These are phyloP conservation scores for Nemophila menziesii DNA, from an alignment of 257 asterid species.

Conservation along the genomic window DNA sequence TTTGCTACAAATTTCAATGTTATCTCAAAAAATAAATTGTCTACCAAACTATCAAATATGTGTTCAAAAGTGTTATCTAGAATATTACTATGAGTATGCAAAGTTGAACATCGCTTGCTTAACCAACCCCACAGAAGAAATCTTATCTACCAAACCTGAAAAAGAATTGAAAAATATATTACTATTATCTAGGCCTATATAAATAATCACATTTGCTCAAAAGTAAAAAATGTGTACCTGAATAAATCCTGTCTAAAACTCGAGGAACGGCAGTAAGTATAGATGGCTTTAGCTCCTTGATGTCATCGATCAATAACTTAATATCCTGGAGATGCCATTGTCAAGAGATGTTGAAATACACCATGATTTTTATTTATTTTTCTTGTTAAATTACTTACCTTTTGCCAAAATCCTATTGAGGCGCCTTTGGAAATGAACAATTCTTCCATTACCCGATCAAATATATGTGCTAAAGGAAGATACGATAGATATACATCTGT, in stretches of 20 bases:
- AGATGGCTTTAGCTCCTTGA: slow-evolving; percentile 68
- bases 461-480: slow-evolving; percentile 84
- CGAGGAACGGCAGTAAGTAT: slow-evolving; percentile 67
- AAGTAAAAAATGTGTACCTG: too few species aligned
- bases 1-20: slow-evolving; percentile 44
- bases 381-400: slow-evolving; percentile 21
- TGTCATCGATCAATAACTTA: slow-evolving; percentile 52
- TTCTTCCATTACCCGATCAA: slow-evolving; percentile 74
- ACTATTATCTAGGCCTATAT: background rate
- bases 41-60: background rate
- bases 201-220: background rate
- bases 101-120: slow-evolving; percentile 46
- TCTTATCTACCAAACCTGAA: slow-evolving; percentile 59
- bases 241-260: slow-evolving; percentile 65
- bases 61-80: background rate
- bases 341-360: background rate
- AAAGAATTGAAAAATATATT: background rate
- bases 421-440: slow-evolving; percentile 63
- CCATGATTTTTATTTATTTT: background rate
- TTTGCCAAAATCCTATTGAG: slow-evolving; percentile 78
- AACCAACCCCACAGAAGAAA: slow-evolving; percentile 45
- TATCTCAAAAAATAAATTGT: too few species aligned
- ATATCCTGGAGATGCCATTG: slow-evolving; percentile 37
- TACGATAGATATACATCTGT: slow-evolving; percentile 56
- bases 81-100: slow-evolving; percentile 62